Evolutionary conservation across 495 filamentous ascomycete species (phyloP).

Genomic region (Letharia columbiana): DNA sequence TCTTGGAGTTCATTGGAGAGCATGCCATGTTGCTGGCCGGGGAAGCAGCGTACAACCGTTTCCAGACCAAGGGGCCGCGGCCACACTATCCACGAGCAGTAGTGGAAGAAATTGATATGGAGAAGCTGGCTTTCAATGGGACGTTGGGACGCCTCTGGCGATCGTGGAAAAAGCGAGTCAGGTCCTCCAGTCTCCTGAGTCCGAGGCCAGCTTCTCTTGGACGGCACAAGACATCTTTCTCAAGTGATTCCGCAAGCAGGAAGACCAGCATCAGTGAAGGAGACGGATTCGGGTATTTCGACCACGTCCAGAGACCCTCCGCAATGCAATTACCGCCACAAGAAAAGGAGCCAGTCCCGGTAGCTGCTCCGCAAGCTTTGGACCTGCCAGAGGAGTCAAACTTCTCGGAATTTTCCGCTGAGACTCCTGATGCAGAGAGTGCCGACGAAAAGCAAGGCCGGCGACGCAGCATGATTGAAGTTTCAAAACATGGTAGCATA

Average conservation of each 20-base stretch:
- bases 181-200: constrained; percentile 29
- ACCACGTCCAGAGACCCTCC: constrained; percentile 10
- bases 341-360: constrained; percentile 41
- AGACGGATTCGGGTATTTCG: constrained; percentile 13
- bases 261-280: constrained; percentile 24
- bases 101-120: constrained; percentile 87
- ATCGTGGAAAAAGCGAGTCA: constrained; percentile 81
- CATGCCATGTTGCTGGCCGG: constrained; percentile 81
- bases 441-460: constrained; percentile 6
- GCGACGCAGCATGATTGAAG: constrained; percentile 20
- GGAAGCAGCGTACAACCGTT: constrained; percentile 72
- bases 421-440: neutral
- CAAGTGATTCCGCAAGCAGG: constrained; percentile 21
- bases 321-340: constrained; percentile 25
- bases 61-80: constrained; percentile 41
- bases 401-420: constrained; percentile 30
- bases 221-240: constrained; percentile 16
- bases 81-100: constrained; percentile 1
- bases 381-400: constrained; percentile 67
- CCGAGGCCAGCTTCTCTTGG: constrained; percentile 19
- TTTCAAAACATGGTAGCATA: neutral
- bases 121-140: constrained; percentile 81
- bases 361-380: constrained; percentile 64
- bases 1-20: constrained; percentile 90
- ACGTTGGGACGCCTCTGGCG: constrained; percentile 88